Conservation (phyloP, 345 rosid genomes). For the Sisymbrium altissimum region DNA sequence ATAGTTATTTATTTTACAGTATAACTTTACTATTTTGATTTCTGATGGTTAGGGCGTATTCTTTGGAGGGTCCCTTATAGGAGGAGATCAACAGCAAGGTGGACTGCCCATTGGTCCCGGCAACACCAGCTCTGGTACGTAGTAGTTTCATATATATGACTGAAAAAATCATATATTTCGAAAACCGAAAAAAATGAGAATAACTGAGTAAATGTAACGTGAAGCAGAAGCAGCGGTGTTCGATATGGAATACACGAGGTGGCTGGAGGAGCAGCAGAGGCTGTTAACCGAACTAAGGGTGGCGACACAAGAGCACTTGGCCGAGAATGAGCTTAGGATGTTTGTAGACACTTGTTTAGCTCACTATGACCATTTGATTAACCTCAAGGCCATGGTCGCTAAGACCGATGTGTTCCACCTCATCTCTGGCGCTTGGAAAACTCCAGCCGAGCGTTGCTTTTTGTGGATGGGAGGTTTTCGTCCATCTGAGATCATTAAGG, state of each 20-base stretch:
- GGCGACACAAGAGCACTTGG: slow-evolving; percentile 81
- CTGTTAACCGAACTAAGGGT: slow-evolving; percentile 80
- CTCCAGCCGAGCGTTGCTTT: slow-evolving; percentile 99
- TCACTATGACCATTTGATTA: slow-evolving; percentile 75
- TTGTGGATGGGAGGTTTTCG: slow-evolving; percentile 98
- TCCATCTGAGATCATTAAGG: slow-evolving; percentile 97
- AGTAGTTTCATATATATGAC: not conserved
- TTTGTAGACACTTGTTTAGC: slow-evolving; percentile 75
- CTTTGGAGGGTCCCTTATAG: slow-evolving; percentile 55
- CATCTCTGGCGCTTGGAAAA: slow-evolving; percentile 91
- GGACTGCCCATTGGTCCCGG: slow-evolving; percentile 55
- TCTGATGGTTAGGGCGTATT: slow-evolving; percentile 58
- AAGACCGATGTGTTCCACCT: slow-evolving; percentile 90
- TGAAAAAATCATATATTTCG: not conserved
- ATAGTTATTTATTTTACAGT: not conserved
- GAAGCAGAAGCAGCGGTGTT: slow-evolving; percentile 69
- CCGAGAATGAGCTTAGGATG: slow-evolving; percentile 83
- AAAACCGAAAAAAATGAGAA: not conserved
- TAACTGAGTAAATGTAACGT: slow-evolving; percentile 14
- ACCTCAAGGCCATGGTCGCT: slow-evolving; percentile 72
- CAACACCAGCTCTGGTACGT: slow-evolving; percentile 62
- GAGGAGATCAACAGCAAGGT: slow-evolving; percentile 60
- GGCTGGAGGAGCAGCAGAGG: slow-evolving; percentile 90
- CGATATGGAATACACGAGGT: slow-evolving; percentile 84
- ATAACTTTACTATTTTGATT: slow-evolving; percentile 1